Evolutionary conservation across 441 rosid genomes (phyloP), one percentile per base, ranked within the genome.

Genomic region (Erysimum cheiri): DNA sequence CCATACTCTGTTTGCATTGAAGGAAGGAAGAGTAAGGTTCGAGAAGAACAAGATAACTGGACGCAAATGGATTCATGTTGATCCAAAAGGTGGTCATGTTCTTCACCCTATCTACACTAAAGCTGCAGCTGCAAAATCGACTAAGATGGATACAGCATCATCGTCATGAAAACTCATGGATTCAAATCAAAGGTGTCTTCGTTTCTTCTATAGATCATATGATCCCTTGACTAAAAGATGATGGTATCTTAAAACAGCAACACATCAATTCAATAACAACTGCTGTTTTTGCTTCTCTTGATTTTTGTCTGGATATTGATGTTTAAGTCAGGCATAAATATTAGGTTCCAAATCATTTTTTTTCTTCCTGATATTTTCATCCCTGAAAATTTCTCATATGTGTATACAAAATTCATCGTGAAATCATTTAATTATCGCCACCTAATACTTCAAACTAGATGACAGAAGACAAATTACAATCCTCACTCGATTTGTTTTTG

Each of bases 51-150:
- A 84, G 59, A 69, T 88, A 14, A 85, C 81, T 3, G 88, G 90
- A 9, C 89, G 85, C 33, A 88, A 88, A 62, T 92, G 94, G 96
- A 88, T 90, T 57, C 96, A 92, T 73, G 82, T 88, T 47, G 87
- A 82, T 44, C 97, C 96, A 12, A 85, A 78, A 71, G 85, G 67
- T 14, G 93, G 90, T 9, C 84, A 86, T 72, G 76, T 74, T 48
- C 90, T 86, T 36, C 92, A 90, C 57, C 96, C 90, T 60, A 55
- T 86, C 36, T 88, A 83, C 74, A 22, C 50, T 0, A 71, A 32
- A 33, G 61, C 66, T 32, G 80, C 85, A 49, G 49, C 22, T 24
- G 77, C 75, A 43, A 59, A 75, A 24, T 57, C 74, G 26, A 46
- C 77, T 11, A 41, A 74, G 53, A 52, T 74, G 66, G 71, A 81